A percentile compares a stretch with the other conserved stretches of the same genome.
These are phyloP conservation scores for Gentiana macrophylla DNA, from an alignment of 257 asterid species.

Conservation along the genomic window DNA sequence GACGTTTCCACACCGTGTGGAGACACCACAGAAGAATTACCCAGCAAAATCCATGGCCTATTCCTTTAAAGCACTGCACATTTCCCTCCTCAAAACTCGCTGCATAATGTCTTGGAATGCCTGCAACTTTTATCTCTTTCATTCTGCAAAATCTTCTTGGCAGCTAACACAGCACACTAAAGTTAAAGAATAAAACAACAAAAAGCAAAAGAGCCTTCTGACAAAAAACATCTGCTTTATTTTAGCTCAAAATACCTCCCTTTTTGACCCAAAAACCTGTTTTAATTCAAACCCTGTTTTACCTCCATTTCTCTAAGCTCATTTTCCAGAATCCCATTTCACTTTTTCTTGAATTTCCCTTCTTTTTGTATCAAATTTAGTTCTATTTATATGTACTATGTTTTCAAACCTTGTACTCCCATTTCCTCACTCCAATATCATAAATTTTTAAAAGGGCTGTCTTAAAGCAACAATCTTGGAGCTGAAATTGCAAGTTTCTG, in stretches of 20 bases:
- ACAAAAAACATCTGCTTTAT: too few species aligned
- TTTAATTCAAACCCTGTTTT: too few species aligned
- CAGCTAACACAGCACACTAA: slow-evolving; percentile 7
- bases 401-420: background rate
- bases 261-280: slow-evolving; percentile 25
- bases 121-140: slow-evolving; percentile 4
- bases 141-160: slow-evolving; percentile 21
- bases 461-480: background rate
- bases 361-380: background rate
- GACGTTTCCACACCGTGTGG: too few species aligned
- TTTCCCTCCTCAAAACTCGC: slow-evolving; percentile 6
- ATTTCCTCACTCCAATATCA: too few species aligned
- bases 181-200: too few species aligned
- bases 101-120: slow-evolving; percentile 8
- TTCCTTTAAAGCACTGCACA: background rate
- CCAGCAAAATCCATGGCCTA: too few species aligned
- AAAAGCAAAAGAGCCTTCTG: too few species aligned
- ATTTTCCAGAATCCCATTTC: too few species aligned
- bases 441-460: background rate
- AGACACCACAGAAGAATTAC: too few species aligned
- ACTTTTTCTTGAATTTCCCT: background rate
- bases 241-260: slow-evolving; percentile 16
- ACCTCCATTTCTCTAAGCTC: too few species aligned
- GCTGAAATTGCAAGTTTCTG: too few species aligned
- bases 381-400: background rate